Base-by-base conservation (phyloP, 2,329 filamentous ascomycete species). In the Ceratocystis albifundus region DNA sequence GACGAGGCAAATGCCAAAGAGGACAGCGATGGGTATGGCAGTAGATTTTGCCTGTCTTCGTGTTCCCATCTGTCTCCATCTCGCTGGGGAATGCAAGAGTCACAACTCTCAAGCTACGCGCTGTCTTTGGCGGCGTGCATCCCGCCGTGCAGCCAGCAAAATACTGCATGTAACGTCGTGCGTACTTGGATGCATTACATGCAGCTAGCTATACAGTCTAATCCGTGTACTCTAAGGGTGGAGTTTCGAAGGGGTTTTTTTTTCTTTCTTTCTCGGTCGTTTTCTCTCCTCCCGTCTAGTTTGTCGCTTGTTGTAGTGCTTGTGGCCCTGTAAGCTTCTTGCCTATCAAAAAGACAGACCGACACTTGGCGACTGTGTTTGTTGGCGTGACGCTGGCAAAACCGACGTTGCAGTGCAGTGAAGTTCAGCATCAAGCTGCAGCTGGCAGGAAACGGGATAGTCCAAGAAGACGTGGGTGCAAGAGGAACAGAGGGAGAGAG, bases 111-210 rank as follows among this genome's bases (percentile, higher is more conserved):
- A 5, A 15, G 53, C 17, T 30, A 57, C 20, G 53, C 53, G 25
- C 53, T 59, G 20, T 36, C 55, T 59, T 59, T 59, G 55, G 55
- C 55, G 32, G 28, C 55, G 55, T 59, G 55, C 53, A 25, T 28
- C 53, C 53, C 28, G 53, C 15, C 53, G 53, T 59, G 53, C 55
- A 25, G 55, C 55, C 55, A 59, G 55, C 55, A 36, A n/a, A 28
- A 59, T 7, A 15, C 20, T 36, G 25, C 28, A 59, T 59, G 36
- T 36, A 41, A 41, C 10, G 36, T 41, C 10, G 36, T 41, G 36
- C 36, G 48, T 25, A 53, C 17, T 20, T 53, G 28, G 7, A 59
- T 59, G 55, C 28, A 59, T n/a, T 59, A 8, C 32, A 30, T 59
- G 30, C 30, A 36, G 55, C 30, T 59, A 59, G 15, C 55, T 22